Evolutionary conservation across 106 monocot species (phyloP), one percentile per base, ranked within the genome.

Genomic region (Dendrobium huoshanense): DNA sequence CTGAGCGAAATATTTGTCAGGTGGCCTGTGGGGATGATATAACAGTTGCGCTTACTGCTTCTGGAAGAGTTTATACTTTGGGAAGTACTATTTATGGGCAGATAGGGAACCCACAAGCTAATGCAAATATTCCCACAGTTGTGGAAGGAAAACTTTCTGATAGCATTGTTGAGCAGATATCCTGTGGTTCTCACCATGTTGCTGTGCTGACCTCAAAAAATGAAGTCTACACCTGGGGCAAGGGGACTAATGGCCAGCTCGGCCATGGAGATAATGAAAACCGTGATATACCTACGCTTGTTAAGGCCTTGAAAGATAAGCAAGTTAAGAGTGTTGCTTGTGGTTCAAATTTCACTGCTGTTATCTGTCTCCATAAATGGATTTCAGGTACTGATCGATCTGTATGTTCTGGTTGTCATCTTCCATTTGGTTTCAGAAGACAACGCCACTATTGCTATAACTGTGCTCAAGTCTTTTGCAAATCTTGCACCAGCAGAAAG

Each of bases 371-470:
- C n/a, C 87, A 87, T 70, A 84, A 87, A 37, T 82, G 87, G 81
- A 79, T 79, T 54, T 87, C 84, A 79, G 42, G 87, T 82, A 79
- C 79, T 72, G 87, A 87, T 82, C 87, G 85, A 49, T 87, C 87
- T 29, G 24, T 84, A 37, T 87, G 87, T 44, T 81, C 84, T 77
- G 87, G 84, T 68, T 87, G 87, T 77, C 84, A 44, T 72, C 81
- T 84, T 75, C 87, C 79, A 56, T 87, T 87, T 82, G 81, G 84
- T 85, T 87, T 87, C 59, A 81, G 87, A 82, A 84, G 87, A 87
- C 84, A 87, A 55, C 84, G 87, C 33, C 87, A 87, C 37, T 85
- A 87, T 77, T 87, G 87, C 75, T 87, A 87, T 64, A 87, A 87
- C 70, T 87, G 87, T 81, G 87, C 84, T 81, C 75, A 82, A 58